Base-by-base conservation (phyloP, 164 flowering plant genomes). In the Platanus orientalis region DNA sequence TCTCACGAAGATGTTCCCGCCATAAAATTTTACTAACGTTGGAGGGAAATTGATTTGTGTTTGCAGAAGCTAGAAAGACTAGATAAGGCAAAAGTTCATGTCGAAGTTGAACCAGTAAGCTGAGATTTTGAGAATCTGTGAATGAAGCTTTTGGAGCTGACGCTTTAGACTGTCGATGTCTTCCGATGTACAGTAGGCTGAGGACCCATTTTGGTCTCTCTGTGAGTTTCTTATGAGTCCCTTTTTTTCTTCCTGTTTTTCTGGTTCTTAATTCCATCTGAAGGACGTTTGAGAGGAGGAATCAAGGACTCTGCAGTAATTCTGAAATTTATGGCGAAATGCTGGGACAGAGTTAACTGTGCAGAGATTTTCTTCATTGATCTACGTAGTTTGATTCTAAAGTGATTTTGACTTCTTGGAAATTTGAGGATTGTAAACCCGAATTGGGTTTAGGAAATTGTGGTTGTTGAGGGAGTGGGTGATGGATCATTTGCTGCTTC, bases 111-210 rank as follows among this genome's bases (percentile, higher is more conserved):
- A 42, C 47, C 49, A 16, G 49, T 16, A 45, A 45, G 49, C 11
- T n/a, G 57, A 17, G 14, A 19, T 11, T 17, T 24, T 27, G 21
- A 42, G 16, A 51, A 32, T 36, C 12, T n/a, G 20, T 42, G 9
- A 34, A 32, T 19, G 54, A 42, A 42, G 47, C 47, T 42, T 32
- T 32, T 32, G 36, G 9, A 32, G 9, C 36, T 32, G 36, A 32
- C 9, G 9, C 36, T 32, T 32, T 32, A 32, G 9, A 11, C 27
- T 69, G 62, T 71, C 71, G 70, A 79, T 82, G 85, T 82, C 88
- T 34, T 77, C 79, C 65, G 87, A 84, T 63, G 78, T 84, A 11
- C 71, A 83, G 68, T 80, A 80, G 9, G n/a, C n/a, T n/a, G n/a
- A n/a, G n/a, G n/a, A n/a, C n/a, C n/a, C n/a, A n/a, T n/a, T n/a